Evolutionary conservation across 106 monocot genomes (phyloP).

Genomic region (Phalaenopsis equestris): DNA sequence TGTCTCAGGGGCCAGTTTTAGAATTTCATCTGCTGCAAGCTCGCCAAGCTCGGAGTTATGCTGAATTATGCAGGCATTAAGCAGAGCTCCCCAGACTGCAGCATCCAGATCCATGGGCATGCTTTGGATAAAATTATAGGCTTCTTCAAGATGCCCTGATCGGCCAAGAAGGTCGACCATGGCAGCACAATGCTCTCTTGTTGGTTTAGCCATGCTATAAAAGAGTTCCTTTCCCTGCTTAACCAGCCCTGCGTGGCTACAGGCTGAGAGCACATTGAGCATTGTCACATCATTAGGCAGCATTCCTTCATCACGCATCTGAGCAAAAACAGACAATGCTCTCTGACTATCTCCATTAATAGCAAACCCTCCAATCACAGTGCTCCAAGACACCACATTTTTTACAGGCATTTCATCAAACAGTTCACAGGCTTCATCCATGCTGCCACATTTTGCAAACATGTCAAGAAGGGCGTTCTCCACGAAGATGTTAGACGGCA

Average conservation of each 20-base stretch:
- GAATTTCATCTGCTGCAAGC: conserved; percentile 18
- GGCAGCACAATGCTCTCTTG: conserved; percentile 46
- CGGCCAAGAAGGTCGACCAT: conserved; percentile 55
- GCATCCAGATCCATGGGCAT: conserved; percentile 41
- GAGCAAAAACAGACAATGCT: conserved; percentile 11
- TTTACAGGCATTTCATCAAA: neutral
- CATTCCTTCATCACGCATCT: conserved; percentile 17
- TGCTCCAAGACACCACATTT: conserved; percentile 11
- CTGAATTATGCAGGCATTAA: conserved; percentile 18
- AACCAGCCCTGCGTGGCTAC: conserved; percentile 22
- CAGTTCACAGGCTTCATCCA: neutral
- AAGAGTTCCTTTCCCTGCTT: conserved; percentile 19
- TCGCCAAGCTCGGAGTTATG: conserved; percentile 14
- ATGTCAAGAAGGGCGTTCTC: conserved; percentile 7
- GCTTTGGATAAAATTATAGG: conserved; percentile 24
- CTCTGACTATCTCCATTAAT: conserved; percentile 23
- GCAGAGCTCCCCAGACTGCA: conserved; percentile 51
- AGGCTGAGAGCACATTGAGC: conserved; percentile 20
- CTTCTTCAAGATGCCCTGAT: conserved; percentile 32
- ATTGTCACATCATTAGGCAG: conserved; percentile 18
- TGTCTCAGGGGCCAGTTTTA: conserved; percentile 10
- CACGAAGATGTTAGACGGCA: conserved; percentile 2
- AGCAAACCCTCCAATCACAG: conserved; percentile 1
- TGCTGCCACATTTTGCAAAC: conserved; percentile 6
- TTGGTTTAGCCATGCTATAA: conserved; percentile 9